phyloP scores from a whole-genome alignment of 2,329 filamentous ascomycete genomes.

The Xylaria sp. region DNA sequence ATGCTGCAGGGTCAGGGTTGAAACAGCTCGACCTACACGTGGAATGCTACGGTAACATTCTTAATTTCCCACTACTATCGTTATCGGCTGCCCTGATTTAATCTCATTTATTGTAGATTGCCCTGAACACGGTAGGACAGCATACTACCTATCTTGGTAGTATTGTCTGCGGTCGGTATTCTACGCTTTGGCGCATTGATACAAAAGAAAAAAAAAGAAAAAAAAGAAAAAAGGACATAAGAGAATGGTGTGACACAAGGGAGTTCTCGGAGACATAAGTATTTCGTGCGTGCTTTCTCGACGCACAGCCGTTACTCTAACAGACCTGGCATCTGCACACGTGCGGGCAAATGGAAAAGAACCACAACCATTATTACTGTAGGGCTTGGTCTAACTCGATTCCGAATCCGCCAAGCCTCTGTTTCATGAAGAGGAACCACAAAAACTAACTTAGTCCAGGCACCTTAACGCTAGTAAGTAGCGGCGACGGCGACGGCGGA shows the following conservation, averaged over 20 bases:
- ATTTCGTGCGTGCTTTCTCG: slow-evolving; percentile 11
- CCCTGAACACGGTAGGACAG: slow-evolving; percentile 1
- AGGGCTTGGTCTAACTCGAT: slow-evolving; percentile 36
- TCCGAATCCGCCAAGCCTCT: slow-evolving; percentile 25
- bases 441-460: slow-evolving; percentile 21
- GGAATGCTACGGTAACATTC: slow-evolving; percentile 31
- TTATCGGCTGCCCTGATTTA: slow-evolving; percentile 8
- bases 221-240: not conserved
- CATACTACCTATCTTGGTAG: slow-evolving; percentile 6
- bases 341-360: slow-evolving; percentile 27
- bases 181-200: not conserved
- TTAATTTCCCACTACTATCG: slow-evolving; percentile 20
- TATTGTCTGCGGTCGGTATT: not conserved
- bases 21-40: slow-evolving; percentile 20
- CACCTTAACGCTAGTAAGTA: slow-evolving; percentile 11
- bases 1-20: slow-evolving; percentile 30
- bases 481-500: slow-evolving; percentile 10
- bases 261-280: not conserved
- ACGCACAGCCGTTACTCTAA: slow-evolving; percentile 23
- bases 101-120: slow-evolving; percentile 6
- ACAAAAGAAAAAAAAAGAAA: not conserved
- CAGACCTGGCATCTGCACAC: slow-evolving; percentile 34
- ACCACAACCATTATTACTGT: slow-evolving; percentile 33
- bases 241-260: slow-evolving; percentile 1
- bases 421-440: slow-evolving; percentile 25